Evolutionary conservation across 441 rosid genomes (phyloP).

Genomic region (Aquilaria agallochum): DNA sequence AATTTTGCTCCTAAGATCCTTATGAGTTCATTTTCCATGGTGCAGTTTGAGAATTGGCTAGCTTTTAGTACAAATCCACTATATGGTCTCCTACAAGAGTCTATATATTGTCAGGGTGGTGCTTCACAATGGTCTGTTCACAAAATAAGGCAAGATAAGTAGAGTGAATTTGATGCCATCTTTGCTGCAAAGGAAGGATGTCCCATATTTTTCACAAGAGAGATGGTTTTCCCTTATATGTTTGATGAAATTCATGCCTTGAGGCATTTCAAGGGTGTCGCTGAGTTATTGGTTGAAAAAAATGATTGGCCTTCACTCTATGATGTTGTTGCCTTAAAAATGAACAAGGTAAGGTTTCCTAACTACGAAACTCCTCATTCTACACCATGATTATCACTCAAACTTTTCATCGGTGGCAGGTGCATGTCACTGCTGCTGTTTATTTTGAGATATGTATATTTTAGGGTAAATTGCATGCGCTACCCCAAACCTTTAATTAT

Average conservation of each 20-base stretch:
- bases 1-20: constrained; percentile 1
- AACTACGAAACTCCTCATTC: not conserved
- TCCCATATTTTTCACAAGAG: constrained; percentile 79
- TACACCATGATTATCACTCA: constrained; percentile 1
- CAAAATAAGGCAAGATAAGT: constrained; percentile 44
- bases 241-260: constrained; percentile 78
- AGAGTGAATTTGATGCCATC: constrained; percentile 58
- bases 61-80: constrained; percentile 85
- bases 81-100: constrained; percentile 73
- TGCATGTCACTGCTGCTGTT: constrained; percentile 85
- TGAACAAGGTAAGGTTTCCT: constrained; percentile 52
- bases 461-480: no score
- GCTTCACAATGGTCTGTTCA: constrained; percentile 85
- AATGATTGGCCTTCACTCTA: constrained; percentile 83
- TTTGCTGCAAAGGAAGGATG: constrained; percentile 61
- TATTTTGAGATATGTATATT: constrained; percentile 79
- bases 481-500: no score
- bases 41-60: constrained; percentile 77
- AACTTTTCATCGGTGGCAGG: constrained; percentile 32
- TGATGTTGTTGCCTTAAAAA: constrained; percentile 37
- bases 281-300: constrained; percentile 66
- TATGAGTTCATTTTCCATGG: constrained; percentile 9
- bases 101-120: constrained; percentile 91
- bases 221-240: constrained; percentile 98
- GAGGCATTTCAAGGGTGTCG: constrained; percentile 65